Evolutionary conservation across 805 yeast species (phyloP), one percentile per base, ranked within the genome.

Genomic region (Zygosaccharomyces kombuchaensis): DNA sequence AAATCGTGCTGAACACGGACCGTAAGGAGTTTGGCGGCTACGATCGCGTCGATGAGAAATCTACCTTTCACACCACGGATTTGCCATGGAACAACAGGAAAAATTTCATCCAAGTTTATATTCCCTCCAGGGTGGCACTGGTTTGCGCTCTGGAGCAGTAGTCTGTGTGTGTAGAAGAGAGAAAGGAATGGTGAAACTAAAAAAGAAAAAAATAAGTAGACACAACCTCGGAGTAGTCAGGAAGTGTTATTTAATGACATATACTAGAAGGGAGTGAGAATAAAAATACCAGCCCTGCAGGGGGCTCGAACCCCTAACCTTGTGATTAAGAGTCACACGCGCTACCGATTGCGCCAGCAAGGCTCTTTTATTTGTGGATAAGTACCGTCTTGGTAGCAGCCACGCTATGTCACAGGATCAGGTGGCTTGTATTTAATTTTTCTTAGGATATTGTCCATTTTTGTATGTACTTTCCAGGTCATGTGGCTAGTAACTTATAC

Each of bases 71-170:
- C 63, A 88, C 97, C 17, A 78, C 84, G 10, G 81, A 83, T 42
- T 77, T 85, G 36, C 69, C 68, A 19, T 91, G 98, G 98, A 87
- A 91, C 59, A 73, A 77, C 52, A 75, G 98, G 54, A 67, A 71
- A 21, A 87, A 91, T 65, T 84, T 80, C 48, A 54, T 91, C 40
- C 88, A 87, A 66, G 84, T 89, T 8, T 78, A 78, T 54, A 74
- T 88, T 55, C 98, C 98, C n/a, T 73, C 75, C 34, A 81, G 98
- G 66, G 71, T 78, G 12, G 90, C 79, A 2, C 43, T 84, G 12
- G 82, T 82, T 14, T 65, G 84, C 40, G 88, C 86, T 12, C 45
- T 57, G 34, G 53, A 60, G 30, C 34, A 37, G 13, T 35, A 19
- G 21, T 19, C 21, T 19, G 21, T 19, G 21, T 19, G 5, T 3